Evolutionary conservation across 345 rosid genomes (phyloP), one percentile per base, ranked within the genome.

Genomic region (Populus pruinosa): DNA sequence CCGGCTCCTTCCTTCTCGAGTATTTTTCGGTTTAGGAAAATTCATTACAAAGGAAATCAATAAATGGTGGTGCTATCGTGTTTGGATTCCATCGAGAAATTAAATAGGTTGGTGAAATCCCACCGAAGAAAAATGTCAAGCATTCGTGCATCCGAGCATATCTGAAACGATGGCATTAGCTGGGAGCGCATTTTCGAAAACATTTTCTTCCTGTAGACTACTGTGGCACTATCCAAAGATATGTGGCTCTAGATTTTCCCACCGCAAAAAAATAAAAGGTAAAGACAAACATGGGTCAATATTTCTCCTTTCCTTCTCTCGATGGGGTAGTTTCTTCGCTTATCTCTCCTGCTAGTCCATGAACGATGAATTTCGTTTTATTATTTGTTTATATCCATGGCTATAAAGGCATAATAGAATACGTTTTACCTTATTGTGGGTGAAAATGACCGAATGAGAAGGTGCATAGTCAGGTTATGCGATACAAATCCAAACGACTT

Each of bases 31-130:
- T 43, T 44, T 64, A 33, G 80, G 44, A 66, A 71, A 76, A 76
- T 3, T 59, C 72, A 78, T 8, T 23, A 25, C 38, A 27, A 78
- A 75, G 50, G 21, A 73, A 61, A 25, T n/a, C 9, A 31, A 76
- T 50, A 20, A 80, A 76, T 62, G 80, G 2, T 62, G 49, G 66
- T 77, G 80, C 71, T 71, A 33, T 77, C 70, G 71, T 71, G 31
- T 77, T 71, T 17, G 80, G 80, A 72, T 67, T 78, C 77, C 81
- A 55, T 50, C 23, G 13, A 62, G 17, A 50, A 21, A 31, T 10
- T 36, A 21, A 31, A 44, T 29, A 21, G 69, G 62, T n/a, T 8
- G 79, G 80, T 77, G 63, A 74, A 62, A 70, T 55, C 47, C 80
- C 79, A 77, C 63, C 64, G 29, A 59, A 23, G 16, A 59, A n/a